Base-by-base conservation (phyloP, 352 stramenopile genomes). In the Phytophthora vignae region DNA sequence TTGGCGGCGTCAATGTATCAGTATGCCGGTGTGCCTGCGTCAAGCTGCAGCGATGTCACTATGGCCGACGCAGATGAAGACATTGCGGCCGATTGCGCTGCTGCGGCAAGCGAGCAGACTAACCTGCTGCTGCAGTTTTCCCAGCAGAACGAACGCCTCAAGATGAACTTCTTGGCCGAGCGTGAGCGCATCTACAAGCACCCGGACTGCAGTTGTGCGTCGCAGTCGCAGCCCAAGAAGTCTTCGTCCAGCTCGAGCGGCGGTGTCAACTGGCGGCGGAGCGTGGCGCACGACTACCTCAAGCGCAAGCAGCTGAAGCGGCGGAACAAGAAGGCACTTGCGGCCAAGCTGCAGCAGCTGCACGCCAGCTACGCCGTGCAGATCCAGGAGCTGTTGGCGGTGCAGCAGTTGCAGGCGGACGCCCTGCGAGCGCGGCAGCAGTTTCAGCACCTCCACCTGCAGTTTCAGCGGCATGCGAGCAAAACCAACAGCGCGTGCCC, bases 241-340 rank as follows among this genome's bases (percentile, higher is more conserved):
- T 65, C 65, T 2, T 76, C 54, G 15, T 64, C 57, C 19, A 55
- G 42, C 6, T 52, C 46, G 4, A 22, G 4, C 10, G 60, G 60
- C 10, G 40, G 40, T 49, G 61, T 76, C 21, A 90, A 90, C 73
- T 95, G 84, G 82, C 79, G 79, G 31, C 86, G 80, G 36, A 68
- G 60, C 31, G 77, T 90, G 15, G 77, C 73, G 29, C 73, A 77
- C 55, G 74, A 90, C 48, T 92, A 85, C 33, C 69, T 75, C 52
- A 87, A 87, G 63, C 79, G 78, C 65, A 92, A 93, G 58, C 83
- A 95, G 50, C 76, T 94, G 53, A 90, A 92, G 58, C 83, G 85
- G 40, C 85, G 85, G 1, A 78, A 91, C 31, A 93, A 91, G 62
- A 90, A 92, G 58, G 83, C 86, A 46, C 73, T 93, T 21, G 79